Percentiles rank a stretch among this genome's conserved stretches.
phyloP scores from a whole-genome alignment of 495 filamentous ascomycete species.

The Tuber melanosporum region DNA sequence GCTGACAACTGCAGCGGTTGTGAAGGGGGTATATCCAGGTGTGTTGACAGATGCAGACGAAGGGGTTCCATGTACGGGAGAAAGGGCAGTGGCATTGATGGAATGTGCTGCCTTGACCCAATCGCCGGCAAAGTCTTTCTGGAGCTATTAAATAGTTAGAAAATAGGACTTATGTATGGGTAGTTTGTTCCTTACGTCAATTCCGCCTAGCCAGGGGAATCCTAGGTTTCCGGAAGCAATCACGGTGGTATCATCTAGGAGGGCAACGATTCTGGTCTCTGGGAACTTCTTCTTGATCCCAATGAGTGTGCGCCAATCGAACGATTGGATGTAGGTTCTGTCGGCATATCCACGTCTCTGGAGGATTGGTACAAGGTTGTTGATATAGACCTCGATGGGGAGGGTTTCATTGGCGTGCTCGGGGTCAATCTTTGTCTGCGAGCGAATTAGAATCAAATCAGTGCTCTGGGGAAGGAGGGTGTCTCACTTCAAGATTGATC shows the following conservation, averaged over 20 bases:
- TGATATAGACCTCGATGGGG: conserved; percentile 35
- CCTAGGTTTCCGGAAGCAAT: conserved; percentile 19
- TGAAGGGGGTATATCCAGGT: conserved; percentile 36
- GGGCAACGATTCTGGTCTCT: conserved; percentile 37
- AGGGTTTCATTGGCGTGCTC: conserved; percentile 38
- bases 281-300: conserved; percentile 41
- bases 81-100: conserved; percentile 29
- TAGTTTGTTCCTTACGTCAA: conserved; percentile 21
- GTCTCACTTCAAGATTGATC: conserved; percentile 39
- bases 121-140: conserved; percentile 35
- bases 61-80: conserved; percentile 33
- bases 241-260: conserved; percentile 36
- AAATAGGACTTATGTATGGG: not conserved
- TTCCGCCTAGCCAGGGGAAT: conserved; percentile 41
- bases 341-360: conserved; percentile 29
- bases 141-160: conserved; percentile 10
- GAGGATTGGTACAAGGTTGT: conserved; percentile 39
- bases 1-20: conserved; percentile 35
- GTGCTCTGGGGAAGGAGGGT: not conserved
- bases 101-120: conserved; percentile 41
- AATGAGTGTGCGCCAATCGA: conserved; percentile 42
- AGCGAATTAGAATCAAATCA: not conserved
- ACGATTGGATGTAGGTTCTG: conserved; percentile 42
- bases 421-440: conserved; percentile 41
- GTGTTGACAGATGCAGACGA: conserved; percentile 29